A percentile compares a stretch with the other conserved stretches of the same genome.
Evolutionary conservation across 148 eudicot genomes (phyloP).

Genomic region (Pharnaceum exiguum): DNA sequence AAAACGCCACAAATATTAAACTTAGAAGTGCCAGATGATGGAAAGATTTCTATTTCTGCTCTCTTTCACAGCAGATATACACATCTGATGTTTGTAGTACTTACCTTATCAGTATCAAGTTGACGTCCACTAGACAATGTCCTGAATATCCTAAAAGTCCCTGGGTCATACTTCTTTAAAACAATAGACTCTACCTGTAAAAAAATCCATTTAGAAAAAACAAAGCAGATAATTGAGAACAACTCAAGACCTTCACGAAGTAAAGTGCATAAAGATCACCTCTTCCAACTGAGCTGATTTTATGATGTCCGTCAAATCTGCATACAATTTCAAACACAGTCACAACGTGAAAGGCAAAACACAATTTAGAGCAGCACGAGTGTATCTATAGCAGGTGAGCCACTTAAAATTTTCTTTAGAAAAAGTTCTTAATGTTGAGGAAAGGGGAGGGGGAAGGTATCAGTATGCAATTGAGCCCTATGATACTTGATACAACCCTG

Average conservation of each 20-base stretch:
- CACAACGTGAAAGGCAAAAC: not conserved
- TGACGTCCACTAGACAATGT: constrained; percentile 43
- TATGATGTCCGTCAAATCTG: constrained; percentile 69
- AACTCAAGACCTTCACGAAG: not conserved
- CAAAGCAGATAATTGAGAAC: not conserved
- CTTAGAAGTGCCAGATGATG: too few relatives aligned
- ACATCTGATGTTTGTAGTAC: constrained; percentile 1
- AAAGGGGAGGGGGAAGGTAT: too few relatives aligned
- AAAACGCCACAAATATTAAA: too few relatives aligned
- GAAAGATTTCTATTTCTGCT: too few relatives aligned
- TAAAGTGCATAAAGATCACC: constrained; percentile 29
- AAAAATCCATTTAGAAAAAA: constrained; percentile 7
- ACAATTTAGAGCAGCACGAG: not conserved
- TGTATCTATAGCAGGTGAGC: too few relatives aligned
- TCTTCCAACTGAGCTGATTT: constrained; percentile 66
- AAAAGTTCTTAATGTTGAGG: too few relatives aligned
- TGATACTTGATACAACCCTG: too few relatives aligned
- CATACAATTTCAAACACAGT: constrained; percentile 11
- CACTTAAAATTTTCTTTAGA: too few relatives aligned
- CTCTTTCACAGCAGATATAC: too few relatives aligned
- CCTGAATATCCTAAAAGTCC: constrained; percentile 81
- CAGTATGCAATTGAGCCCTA: too few relatives aligned
- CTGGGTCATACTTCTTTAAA: constrained; percentile 64
- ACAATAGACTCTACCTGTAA: constrained; percentile 83
- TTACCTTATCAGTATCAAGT: constrained; percentile 78